Base-by-base conservation (phyloP, 2,329 filamentous ascomycete species). In the Paecilomyces sp. region DNA sequence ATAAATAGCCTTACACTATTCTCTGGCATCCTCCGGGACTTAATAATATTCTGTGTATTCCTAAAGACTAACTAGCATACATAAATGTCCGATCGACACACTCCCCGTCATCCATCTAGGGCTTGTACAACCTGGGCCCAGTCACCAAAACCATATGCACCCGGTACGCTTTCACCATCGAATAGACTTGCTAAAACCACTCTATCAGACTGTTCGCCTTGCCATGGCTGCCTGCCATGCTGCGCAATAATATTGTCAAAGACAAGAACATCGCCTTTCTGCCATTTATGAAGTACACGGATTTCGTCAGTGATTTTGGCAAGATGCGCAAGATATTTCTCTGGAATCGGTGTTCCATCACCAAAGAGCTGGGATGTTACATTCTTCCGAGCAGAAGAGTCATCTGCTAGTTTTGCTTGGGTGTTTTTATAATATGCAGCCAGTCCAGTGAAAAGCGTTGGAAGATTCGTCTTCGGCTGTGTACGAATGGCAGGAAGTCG, bases 161-260 rank as follows among this genome's bases (percentile, higher is more conserved):
- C 79, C 13, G 79, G 79, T 3, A 80, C 76, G 28, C 64, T 67
- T 6, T 74, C 66, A 1, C 78, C 79, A 70, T 81, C 79, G 62
- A 78, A 81, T 24, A 81, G 62, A 65, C 79, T 28, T 81, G 79
- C 79, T 65, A 81, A 61, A 1, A 82, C 71, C 0, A 81, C 73
- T 0, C 78, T 73, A 67, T 81, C 78, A 1, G 65, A 63, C 64
- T 81, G 79, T 57, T 78, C 73, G 4, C 79, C 79, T 57, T 75
- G 67, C 80, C 79, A 81, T 0, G 79, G 79, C 66, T 81, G 70
- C 57, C 79, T 69, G 2, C 79, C 79, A 70, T 82, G 79, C 68
- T 82, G 80, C 1, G 78, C 74, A 66, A 81, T 50, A 25, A 54
- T 65, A 64, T 82, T 82, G 63, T 82, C 79, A 66, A 74, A 81